A percentile compares a stretch with the other conserved stretches of the same genome.
These are phyloP conservation scores for Nicotiana benthamiana DNA, from an alignment of 257 asterid species.

Conservation along the genomic window DNA sequence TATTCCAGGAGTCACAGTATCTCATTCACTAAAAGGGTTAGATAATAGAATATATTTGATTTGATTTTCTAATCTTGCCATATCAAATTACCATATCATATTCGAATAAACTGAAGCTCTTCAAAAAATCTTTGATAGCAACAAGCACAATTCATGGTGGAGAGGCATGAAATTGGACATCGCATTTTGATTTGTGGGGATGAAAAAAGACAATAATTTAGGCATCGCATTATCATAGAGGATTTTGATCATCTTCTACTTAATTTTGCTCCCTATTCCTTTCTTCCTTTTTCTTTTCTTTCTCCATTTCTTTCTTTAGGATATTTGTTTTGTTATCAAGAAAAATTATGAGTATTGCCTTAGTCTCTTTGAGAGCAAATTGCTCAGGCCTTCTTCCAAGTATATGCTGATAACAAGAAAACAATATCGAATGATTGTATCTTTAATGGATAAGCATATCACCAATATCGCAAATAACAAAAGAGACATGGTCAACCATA, in stretches of 20 bases:
- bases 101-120: background rate
- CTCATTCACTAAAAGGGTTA: background rate
- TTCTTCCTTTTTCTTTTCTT: background rate
- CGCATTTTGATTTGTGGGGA: too few relatives aligned
- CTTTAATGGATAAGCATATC: background rate
- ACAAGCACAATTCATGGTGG: slow-evolving; percentile 21
- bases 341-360: too few relatives aligned
- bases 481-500: background rate
- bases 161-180: background rate
- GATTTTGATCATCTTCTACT: background rate
- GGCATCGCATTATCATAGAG: background rate
- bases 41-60: too few relatives aligned
- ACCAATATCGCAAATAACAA: background rate
- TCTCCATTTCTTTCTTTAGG: too few relatives aligned
- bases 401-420: background rate
- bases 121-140: slow-evolving; percentile 22
- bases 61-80: background rate
- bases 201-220: too few relatives aligned
- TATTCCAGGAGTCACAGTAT: background rate
- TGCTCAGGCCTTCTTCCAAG: background rate
- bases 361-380: background rate
- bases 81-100: background rate
- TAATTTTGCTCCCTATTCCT: background rate
- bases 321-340: too few relatives aligned
- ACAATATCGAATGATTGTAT: background rate